A percentile compares a stretch with the other conserved stretches of the same genome.
phyloP scores from a whole-genome alignment of 495 filamentous ascomycete species.

The Hyaloscypha hepaticicola region DNA sequence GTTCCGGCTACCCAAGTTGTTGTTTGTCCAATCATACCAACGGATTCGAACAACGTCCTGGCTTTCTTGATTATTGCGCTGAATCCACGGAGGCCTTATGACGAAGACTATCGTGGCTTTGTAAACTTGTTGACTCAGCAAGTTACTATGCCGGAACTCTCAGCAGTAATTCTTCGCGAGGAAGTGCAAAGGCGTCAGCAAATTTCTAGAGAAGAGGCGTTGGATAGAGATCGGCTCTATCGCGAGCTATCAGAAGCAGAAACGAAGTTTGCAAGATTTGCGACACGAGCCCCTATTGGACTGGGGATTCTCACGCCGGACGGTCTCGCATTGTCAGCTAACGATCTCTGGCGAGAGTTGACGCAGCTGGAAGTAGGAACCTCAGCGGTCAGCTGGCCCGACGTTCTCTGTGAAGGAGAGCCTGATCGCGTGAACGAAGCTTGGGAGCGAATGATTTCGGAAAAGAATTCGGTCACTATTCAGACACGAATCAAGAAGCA shows the following conservation, averaged over 20 bases:
- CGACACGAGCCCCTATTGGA: slow-evolving; percentile 66
- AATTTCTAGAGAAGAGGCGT: slow-evolving; percentile 59
- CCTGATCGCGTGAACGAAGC: slow-evolving; percentile 24
- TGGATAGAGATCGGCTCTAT: slow-evolving; percentile 61
- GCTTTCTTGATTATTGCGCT: slow-evolving; percentile 45
- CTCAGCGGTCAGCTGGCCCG: slow-evolving; percentile 38
- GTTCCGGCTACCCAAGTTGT: slow-evolving; percentile 60
- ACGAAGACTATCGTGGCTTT: slow-evolving; percentile 52
- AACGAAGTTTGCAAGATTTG: slow-evolving; percentile 68
- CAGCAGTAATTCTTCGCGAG: slow-evolving; percentile 68
- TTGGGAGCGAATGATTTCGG: slow-evolving; percentile 22
- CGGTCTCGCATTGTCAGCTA: slow-evolving; percentile 62
- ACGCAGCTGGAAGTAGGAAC: slow-evolving; percentile 45
- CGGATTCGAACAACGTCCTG: slow-evolving; percentile 43
- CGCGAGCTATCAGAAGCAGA: slow-evolving; percentile 66
- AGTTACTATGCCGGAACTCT: slow-evolving; percentile 64
- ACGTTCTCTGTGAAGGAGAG: slow-evolving; percentile 50
- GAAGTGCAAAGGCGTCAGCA: slow-evolving; percentile 64
- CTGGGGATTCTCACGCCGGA: slow-evolving; percentile 63
- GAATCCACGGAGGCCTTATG: slow-evolving; percentile 43
- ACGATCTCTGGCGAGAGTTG: slow-evolving; percentile 67
- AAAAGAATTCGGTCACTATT: slow-evolving; percentile 31
- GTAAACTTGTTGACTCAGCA: slow-evolving; percentile 63
- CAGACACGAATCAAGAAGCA: slow-evolving; percentile 13
- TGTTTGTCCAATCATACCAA: slow-evolving; percentile 65